Conservation (phyloP, 129 eudicot species). For the Rutidosis leptorrhynchoides region DNA sequence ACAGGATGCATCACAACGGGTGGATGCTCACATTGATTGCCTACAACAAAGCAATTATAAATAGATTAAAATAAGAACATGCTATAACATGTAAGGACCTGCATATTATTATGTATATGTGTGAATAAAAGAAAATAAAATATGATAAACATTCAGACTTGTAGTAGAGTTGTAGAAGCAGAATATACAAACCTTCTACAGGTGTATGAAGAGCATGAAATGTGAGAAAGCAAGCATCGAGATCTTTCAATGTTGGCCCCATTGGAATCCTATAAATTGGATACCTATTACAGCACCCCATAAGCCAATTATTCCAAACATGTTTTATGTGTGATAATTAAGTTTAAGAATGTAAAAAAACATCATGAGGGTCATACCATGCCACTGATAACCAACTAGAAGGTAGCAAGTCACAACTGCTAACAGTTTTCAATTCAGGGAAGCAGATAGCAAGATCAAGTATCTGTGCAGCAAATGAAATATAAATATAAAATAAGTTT, state of each 20-base stretch:
- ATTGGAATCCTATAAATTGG: constrained; percentile 86
- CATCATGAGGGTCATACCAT: constrained; percentile 49
- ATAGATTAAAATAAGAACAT: not conserved
- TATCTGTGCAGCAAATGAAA: constrained; percentile 46
- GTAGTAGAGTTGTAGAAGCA: not conserved
- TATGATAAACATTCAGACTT: not conserved
- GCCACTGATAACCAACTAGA: constrained; percentile 96
- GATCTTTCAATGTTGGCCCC: constrained; percentile 81
- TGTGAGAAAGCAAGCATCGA: constrained; percentile 96
- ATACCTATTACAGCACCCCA: constrained; percentile 47
- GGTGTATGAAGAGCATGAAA: constrained; percentile 78
- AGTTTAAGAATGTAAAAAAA: not conserved
- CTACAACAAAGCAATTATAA: constrained; percentile 33
- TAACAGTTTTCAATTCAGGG: constrained; percentile 59
- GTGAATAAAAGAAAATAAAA: not conserved
- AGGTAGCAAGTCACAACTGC: constrained; percentile 75
- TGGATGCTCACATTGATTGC: constrained; percentile 40
- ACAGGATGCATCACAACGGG: constrained; percentile 39
- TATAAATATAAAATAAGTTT: not conserved
- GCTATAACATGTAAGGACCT: not conserved
- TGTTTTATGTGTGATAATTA: not conserved
- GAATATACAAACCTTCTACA: constrained; percentile 43
- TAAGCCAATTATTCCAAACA: constrained; percentile 16
- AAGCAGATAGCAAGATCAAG: constrained; percentile 65
- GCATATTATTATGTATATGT: not conserved